Conservation (phyloP, 371 early-diverging fungal genomes). For the Thermomucor indicae-seudaticae region DNA sequence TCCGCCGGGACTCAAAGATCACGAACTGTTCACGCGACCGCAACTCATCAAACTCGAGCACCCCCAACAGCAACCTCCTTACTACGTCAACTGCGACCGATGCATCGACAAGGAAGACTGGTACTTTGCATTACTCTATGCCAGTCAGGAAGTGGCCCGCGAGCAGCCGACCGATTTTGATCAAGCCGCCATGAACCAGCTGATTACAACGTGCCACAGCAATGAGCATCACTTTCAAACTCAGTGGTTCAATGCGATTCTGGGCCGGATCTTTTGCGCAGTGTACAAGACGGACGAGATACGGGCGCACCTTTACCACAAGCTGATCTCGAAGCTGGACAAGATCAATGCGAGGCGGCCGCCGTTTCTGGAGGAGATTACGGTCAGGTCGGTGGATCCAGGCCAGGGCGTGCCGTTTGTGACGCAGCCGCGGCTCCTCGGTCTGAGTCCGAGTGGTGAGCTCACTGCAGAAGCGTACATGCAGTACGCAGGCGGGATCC, state of each 20-base stretch:
- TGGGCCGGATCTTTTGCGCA: conserved; percentile 76
- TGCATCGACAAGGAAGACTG: conserved; percentile 89
- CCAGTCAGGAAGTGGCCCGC: conserved; percentile 16
- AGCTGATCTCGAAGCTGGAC: conserved; percentile 61
- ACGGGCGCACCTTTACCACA: conserved; percentile 57
- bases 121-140: conserved; percentile 63
- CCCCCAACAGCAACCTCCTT: conserved; percentile 8
- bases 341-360: conserved; percentile 68
- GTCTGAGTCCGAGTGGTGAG: conserved; percentile 68
- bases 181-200: conserved; percentile 47
- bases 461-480: conserved; percentile 70
- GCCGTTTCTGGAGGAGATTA: conserved; percentile 78
- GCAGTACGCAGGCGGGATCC: conserved; percentile 74
- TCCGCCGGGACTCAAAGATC: conserved; percentile 54
- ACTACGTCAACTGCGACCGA: conserved; percentile 52
- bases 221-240: conserved; percentile 63
- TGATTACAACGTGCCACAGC: conserved; percentile 54
- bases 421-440: conserved; percentile 70
- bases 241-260: conserved; percentile 88
- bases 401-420: conserved; percentile 81
- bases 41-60: conserved; percentile 45
- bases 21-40: conserved; percentile 55
- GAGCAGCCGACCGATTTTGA: conserved; percentile 51
- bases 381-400: conserved; percentile 71
- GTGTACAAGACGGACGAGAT: conserved; percentile 65